A percentile compares a stretch with the other conserved stretches of the same genome.
Evolutionary conservation across 805 yeast genomes (phyloP).

Genomic region (Yarrowia sp.): DNA sequence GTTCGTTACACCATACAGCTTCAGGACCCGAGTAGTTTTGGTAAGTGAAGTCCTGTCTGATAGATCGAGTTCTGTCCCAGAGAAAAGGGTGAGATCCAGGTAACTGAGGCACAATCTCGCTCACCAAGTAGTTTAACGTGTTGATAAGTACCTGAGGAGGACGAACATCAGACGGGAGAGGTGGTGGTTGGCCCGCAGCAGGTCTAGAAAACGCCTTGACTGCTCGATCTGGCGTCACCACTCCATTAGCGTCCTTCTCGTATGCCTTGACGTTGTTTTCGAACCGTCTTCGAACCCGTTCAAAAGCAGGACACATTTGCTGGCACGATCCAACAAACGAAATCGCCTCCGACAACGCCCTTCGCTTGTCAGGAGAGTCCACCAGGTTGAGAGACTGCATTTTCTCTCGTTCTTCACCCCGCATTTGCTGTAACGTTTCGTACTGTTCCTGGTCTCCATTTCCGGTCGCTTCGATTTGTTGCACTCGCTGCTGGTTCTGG

Average conservation of each 20-base stretch:
- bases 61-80: constrained; percentile 97
- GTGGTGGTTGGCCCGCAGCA: constrained; percentile 98
- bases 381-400: constrained; percentile 84
- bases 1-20: constrained; percentile 88
- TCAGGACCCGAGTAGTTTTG: constrained; percentile 93
- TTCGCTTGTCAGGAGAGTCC: constrained; percentile 79
- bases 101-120: constrained; percentile 57
- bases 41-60: constrained; percentile 93
- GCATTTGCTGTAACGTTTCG: constrained; percentile 53
- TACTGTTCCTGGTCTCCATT: not conserved
- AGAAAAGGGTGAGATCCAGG: constrained; percentile 87
- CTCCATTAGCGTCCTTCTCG: constrained; percentile 67
- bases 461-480: constrained; percentile 43
- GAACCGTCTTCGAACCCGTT: constrained; percentile 78
- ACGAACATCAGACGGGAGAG: constrained; percentile 94
- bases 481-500: constrained; percentile 65
- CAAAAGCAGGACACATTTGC: constrained; percentile 95
- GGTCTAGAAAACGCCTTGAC: constrained; percentile 94
- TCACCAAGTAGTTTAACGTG: constrained; percentile 71
- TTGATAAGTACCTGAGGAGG: constrained; percentile 74
- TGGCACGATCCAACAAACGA: constrained; percentile 80
- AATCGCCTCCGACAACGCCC: constrained; percentile 85
- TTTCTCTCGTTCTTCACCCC: constrained; percentile 68
- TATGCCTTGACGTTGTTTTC: constrained; percentile 81
- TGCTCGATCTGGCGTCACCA: constrained; percentile 59